A percentile compares a stretch with the other conserved stretches of the same genome.
Conservation (phyloP, 2,329 filamentous ascomycete species). For the Tothia fuscella region DNA sequence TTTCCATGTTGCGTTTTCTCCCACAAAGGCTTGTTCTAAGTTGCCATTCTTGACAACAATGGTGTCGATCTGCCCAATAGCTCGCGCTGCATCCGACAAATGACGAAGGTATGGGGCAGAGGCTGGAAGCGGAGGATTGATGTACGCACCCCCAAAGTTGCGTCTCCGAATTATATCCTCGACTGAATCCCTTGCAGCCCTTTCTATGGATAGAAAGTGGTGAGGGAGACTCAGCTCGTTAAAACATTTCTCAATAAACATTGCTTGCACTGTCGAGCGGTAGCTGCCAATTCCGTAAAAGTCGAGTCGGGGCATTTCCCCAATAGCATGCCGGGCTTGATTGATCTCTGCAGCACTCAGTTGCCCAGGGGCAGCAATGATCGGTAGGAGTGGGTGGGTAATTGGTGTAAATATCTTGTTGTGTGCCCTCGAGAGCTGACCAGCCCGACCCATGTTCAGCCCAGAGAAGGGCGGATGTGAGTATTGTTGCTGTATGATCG, state of each 20-base stretch:
- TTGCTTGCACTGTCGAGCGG: conserved; percentile 61
- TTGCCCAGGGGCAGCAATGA: conserved; percentile 76
- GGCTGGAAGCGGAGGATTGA: conserved; percentile 57
- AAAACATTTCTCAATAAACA: conserved; percentile 64
- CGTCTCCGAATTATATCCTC: conserved; percentile 61
- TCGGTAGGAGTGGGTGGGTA: conserved; percentile 70
- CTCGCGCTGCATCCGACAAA: conserved; percentile 63
- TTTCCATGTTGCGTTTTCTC: conserved; percentile 78
- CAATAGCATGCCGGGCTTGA: conserved; percentile 62
- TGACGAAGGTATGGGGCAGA: conserved; percentile 46
- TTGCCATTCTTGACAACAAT: conserved; percentile 44
- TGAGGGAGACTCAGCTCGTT: conserved; percentile 68
- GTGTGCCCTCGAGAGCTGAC: conserved; percentile 69
- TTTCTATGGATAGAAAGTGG: conserved; percentile 63
- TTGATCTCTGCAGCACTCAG: conserved; percentile 81
- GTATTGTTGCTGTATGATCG: conserved; percentile 57
- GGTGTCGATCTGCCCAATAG: conserved; percentile 73
- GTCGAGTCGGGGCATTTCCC: conserved; percentile 65
- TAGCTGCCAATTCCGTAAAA: conserved; percentile 71
- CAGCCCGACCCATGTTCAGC: conserved; percentile 78
- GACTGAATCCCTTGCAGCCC: conserved; percentile 53
- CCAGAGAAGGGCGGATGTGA: conserved; percentile 66
- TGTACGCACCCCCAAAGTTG: conserved; percentile 70
- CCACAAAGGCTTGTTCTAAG: conserved; percentile 49
- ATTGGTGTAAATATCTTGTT: conserved; percentile 84